Conservation (phyloP, 352 stramenopile genomes). For the Halophytophthora batemanensis region DNA sequence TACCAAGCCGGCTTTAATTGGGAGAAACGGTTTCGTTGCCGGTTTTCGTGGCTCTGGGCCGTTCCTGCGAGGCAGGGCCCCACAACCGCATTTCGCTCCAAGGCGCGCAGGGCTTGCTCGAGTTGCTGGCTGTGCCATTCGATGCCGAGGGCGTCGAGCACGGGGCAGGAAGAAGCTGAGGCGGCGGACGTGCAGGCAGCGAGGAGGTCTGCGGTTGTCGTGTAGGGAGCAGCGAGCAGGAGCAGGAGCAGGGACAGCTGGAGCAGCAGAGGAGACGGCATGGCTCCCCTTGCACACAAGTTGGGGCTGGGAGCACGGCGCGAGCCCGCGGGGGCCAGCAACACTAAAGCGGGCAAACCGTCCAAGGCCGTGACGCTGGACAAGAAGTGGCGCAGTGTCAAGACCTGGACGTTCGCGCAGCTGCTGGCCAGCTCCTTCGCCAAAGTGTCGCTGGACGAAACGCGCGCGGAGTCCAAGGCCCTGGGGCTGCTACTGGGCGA, state of each 20-base stretch:
- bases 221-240: constrained; percentile 8
- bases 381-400: constrained; percentile 61
- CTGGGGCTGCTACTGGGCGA: constrained; percentile 35
- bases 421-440: constrained; percentile 63
- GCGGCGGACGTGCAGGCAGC: constrained; percentile 21
- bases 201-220: constrained; percentile 8
- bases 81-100: constrained; percentile 1
- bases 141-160: constrained; percentile 31
- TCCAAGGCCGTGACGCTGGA: constrained; percentile 13
- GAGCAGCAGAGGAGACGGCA: constrained; percentile 7
- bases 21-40: too few relatives aligned
- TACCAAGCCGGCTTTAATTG: too few relatives aligned
- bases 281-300: constrained; percentile 20
- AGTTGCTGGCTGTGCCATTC: constrained; percentile 14
- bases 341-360: constrained; percentile 5
- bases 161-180: constrained; percentile 30
- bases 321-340: constrained; percentile 3
- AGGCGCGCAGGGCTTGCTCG: neutral
- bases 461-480: constrained; percentile 15
- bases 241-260: neutral
- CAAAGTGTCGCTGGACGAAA: constrained; percentile 49
- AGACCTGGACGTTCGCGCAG: constrained; percentile 76
- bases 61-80: too few relatives aligned
- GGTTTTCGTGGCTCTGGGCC: too few relatives aligned
- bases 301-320: constrained; percentile 5